These are phyloP conservation scores for Apiotrichum montevideense DNA, from an alignment of 1,284 basidiomycete species.

Conservation along the genomic window DNA sequence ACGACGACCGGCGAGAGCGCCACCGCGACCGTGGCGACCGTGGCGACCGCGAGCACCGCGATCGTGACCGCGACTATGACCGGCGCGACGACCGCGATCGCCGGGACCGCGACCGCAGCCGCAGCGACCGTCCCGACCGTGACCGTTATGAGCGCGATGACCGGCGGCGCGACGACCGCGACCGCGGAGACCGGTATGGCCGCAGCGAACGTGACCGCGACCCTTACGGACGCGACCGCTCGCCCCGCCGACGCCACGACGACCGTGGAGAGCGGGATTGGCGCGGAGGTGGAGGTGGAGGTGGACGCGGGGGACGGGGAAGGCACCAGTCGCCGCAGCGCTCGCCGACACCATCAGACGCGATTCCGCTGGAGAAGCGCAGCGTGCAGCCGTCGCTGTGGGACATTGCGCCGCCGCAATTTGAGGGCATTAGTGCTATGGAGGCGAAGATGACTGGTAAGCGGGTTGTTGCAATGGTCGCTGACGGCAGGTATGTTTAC, in stretches of 20 bases:
- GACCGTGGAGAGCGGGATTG: slow-evolving; percentile 14
- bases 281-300: slow-evolving; percentile 11
- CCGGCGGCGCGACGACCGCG: slow-evolving; percentile 9
- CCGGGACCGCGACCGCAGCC: slow-evolving; percentile 5
- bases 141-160: slow-evolving; percentile 7
- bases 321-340: slow-evolving; percentile 56
- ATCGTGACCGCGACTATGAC: slow-evolving; percentile 10
- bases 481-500: slow-evolving; percentile 40
- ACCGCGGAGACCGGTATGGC: slow-evolving; percentile 10
- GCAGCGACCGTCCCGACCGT: slow-evolving; percentile 1
- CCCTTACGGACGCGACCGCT: slow-evolving; percentile 10
- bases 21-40: slow-evolving; percentile 3
- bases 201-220: slow-evolving; percentile 11
- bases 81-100: slow-evolving; percentile 9
- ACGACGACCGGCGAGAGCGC: slow-evolving; percentile 4
- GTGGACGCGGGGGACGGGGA: slow-evolving; percentile 45
- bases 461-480: slow-evolving; percentile 20
- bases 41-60: slow-evolving; percentile 4
- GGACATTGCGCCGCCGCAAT: slow-evolving; percentile 92
- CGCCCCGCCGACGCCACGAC: slow-evolving; percentile 12
- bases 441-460: slow-evolving; percentile 94
- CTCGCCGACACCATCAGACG: slow-evolving; percentile 85
- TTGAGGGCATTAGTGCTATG: slow-evolving; percentile 87
- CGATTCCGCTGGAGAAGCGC: slow-evolving; percentile 74
- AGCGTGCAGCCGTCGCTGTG: slow-evolving; percentile 83